These are phyloP conservation scores for Acer yangbiense DNA, from an alignment of 345 rosid species.

Conservation along the genomic window DNA sequence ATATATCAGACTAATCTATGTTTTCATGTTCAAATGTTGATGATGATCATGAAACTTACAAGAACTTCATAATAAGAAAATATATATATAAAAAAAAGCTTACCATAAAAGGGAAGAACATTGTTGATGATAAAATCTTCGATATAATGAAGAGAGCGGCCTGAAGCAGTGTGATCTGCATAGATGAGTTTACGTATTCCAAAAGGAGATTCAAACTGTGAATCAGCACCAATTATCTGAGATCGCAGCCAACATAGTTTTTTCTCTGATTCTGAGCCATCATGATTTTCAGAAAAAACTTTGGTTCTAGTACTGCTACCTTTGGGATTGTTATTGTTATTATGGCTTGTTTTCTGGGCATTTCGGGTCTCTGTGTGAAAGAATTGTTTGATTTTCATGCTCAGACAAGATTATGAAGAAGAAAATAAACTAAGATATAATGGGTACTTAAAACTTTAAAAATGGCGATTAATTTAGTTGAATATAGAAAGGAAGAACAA, in stretches of 20 bases:
- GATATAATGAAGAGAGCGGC: constrained; percentile 47
- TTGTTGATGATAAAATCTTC: constrained; percentile 42
- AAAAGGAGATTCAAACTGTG: constrained; percentile 52
- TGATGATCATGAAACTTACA: too few relatives aligned
- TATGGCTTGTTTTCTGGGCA: neutral
- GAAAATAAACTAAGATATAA: too few relatives aligned
- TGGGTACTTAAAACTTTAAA: too few relatives aligned
- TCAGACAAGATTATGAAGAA: neutral
- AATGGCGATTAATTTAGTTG: too few relatives aligned
- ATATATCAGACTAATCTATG: too few relatives aligned
- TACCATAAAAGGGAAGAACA: too few relatives aligned
- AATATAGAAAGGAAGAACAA: too few relatives aligned
- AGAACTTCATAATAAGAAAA: too few relatives aligned
- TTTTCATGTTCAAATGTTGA: too few relatives aligned
- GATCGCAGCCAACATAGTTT: constrained; percentile 52
- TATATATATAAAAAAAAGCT: too few relatives aligned
- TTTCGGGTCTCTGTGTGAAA: neutral
- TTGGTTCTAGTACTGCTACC: too few relatives aligned
- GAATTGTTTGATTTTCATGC: neutral
- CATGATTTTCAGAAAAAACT: neutral
- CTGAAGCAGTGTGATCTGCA: constrained; percentile 70
- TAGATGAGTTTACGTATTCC: constrained; percentile 50
- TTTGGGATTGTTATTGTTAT: neutral
- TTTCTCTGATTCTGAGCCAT: constrained; percentile 15
- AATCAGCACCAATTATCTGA: constrained; percentile 46